Evolutionary conservation across 2,329 filamentous ascomycete species (phyloP).

Genomic region (Neonectria neomacrospora): DNA sequence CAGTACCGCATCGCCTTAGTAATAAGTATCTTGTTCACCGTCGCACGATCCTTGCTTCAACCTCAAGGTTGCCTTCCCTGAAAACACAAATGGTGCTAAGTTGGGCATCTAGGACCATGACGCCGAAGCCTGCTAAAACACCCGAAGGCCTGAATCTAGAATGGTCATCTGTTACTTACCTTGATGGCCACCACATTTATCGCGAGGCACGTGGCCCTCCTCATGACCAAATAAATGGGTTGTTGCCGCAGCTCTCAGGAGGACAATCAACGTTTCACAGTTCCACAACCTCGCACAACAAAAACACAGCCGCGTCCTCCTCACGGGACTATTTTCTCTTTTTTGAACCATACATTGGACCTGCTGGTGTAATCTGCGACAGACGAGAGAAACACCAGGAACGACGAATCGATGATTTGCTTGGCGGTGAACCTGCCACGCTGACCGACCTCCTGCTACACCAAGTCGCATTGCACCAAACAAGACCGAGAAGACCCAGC

Average conservation of each 20-base stretch:
- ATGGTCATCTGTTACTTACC: neutral
- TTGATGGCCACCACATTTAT: neutral
- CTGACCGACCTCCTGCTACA: neutral
- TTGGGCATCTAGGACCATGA: neutral
- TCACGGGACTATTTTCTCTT: neutral
- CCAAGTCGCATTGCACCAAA: conserved; percentile 15
- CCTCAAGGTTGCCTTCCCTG: neutral
- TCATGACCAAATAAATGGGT: neutral
- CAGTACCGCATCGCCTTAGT: neutral
- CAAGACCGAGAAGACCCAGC: conserved; percentile 5
- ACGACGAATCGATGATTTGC: neutral
- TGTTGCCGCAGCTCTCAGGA: neutral
- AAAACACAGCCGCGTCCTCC: neutral
- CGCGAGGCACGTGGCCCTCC: neutral
- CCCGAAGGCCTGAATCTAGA: neutral
- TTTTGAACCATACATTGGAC: neutral
- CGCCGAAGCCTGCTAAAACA: neutral
- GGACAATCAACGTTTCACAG: neutral
- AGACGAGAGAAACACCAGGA: neutral
- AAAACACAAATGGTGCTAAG: neutral
- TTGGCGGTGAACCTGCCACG: neutral
- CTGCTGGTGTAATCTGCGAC: neutral
- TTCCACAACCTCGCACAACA: neutral
- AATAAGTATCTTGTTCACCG: no score
- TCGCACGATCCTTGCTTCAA: neutral